Percentiles rank a stretch among this genome's conserved stretches.
Conservation (phyloP, 768 basidiomycete species). For the Phaeolepiota aurea region DNA sequence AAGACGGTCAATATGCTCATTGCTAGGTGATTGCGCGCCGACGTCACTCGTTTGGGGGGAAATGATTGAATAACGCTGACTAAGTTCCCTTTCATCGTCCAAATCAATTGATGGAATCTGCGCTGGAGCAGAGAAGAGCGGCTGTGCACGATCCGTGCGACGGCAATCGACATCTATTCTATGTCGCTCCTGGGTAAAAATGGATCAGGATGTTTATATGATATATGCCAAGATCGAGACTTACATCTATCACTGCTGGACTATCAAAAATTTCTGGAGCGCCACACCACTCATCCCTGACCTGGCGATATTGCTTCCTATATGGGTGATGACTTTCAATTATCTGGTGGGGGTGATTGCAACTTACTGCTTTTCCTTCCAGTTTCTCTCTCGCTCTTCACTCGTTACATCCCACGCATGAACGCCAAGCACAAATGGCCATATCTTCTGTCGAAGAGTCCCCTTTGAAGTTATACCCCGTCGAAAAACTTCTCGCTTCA, state of each 20-base stretch:
- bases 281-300: conserved; percentile 80
- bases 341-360: not conserved
- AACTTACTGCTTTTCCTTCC: conserved; percentile 56
- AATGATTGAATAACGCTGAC: conserved; percentile 58
- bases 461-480: conserved; percentile 54
- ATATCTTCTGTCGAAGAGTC: conserved; percentile 61
- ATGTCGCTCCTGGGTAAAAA: conserved; percentile 62
- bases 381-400: conserved; percentile 49
- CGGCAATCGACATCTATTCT: conserved; percentile 96
- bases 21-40: conserved; percentile 82
- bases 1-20: conserved; percentile 88
- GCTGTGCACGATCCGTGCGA: conserved; percentile 90
- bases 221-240: conserved; percentile 6
- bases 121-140: conserved; percentile 59
- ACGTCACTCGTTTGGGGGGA: conserved; percentile 66
- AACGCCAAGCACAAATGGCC: conserved; percentile 89
- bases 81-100: conserved; percentile 49
- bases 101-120: conserved; percentile 21
- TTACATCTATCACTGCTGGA: conserved; percentile 73
- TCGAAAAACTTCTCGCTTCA: conserved; percentile 72
- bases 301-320: conserved; percentile 59
- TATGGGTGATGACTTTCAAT: not conserved
- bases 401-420: conserved; percentile 70
- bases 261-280: conserved; percentile 76
- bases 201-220: conserved; percentile 3